Evolutionary conservation across 495 filamentous ascomycete genomes (phyloP).

Genomic region (Xylaria curta): DNA sequence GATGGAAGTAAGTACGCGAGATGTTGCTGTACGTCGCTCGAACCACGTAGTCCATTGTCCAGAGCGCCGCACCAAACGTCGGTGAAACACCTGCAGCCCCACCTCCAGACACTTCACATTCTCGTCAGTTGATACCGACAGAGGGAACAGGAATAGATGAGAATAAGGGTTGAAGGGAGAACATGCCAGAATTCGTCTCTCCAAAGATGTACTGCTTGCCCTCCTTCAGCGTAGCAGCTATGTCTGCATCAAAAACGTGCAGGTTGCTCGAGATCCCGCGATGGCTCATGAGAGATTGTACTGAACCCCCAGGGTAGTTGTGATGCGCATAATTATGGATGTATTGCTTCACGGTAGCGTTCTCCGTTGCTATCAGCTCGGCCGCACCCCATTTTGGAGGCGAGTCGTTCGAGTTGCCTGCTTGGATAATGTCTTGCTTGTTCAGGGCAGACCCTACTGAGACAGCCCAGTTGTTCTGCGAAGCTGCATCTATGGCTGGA

Average conservation of each 20-base stretch:
- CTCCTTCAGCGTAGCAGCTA: slow-evolving; percentile 50
- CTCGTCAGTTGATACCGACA: not conserved
- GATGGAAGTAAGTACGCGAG: slow-evolving; percentile 65
- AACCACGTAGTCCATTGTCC: slow-evolving; percentile 66
- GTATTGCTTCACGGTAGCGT: slow-evolving; percentile 55
- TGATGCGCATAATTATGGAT: slow-evolving; percentile 64
- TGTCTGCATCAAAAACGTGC: slow-evolving; percentile 55
- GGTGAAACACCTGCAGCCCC: slow-evolving; percentile 60
- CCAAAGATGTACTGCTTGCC: slow-evolving; percentile 64
- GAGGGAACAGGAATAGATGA: not conserved
- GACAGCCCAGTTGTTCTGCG: slow-evolving; percentile 62
- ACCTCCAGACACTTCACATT: slow-evolving; percentile 49
- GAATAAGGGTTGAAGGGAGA: not conserved
- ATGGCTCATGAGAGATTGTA: slow-evolving; percentile 61
- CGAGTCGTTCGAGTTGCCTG: slow-evolving; percentile 63
- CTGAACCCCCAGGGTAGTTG: slow-evolving; percentile 63
- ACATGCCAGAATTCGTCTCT: slow-evolving; percentile 64
- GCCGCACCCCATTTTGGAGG: slow-evolving; percentile 59
- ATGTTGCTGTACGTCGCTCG: slow-evolving; percentile 53
- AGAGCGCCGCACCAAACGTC: slow-evolving; percentile 63
- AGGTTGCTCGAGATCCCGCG: slow-evolving; percentile 55
- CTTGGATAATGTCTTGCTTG: slow-evolving; percentile 56
- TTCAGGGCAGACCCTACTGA: slow-evolving; percentile 57
- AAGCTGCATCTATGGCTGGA: slow-evolving; percentile 57
- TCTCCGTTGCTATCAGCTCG: slow-evolving; percentile 54